phyloP scores from a whole-genome alignment of 768 basidiomycete species.

The Calocera cornea region DNA sequence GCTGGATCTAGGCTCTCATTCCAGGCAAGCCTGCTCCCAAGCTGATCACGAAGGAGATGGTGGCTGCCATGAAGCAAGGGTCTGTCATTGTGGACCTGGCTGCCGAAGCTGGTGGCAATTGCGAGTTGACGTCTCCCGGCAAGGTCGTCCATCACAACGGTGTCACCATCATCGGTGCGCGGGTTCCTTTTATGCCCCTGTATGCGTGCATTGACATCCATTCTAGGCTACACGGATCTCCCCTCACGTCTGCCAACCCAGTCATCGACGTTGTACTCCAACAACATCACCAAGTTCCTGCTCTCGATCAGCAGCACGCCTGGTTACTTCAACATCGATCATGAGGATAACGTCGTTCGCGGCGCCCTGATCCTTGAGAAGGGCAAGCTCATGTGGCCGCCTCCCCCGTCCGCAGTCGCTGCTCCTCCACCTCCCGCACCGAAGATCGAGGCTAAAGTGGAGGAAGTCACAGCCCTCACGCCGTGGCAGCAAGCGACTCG shows the following conservation, averaged over 20 bases:
- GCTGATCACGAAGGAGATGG: slow-evolving; percentile 72
- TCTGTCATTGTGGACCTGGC: slow-evolving; percentile 80
- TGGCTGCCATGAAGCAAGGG: slow-evolving; percentile 83
- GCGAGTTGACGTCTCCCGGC: slow-evolving; percentile 67
- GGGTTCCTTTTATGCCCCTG: neutral
- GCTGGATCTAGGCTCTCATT: slow-evolving; percentile 42
- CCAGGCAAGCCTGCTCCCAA: slow-evolving; percentile 80
- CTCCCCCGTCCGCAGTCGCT: slow-evolving; percentile 58
- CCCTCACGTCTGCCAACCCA: slow-evolving; percentile 83
- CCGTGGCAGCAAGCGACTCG: slow-evolving; percentile 73
- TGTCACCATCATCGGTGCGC: slow-evolving; percentile 65
- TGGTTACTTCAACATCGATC: slow-evolving; percentile 55
- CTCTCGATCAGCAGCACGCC: slow-evolving; percentile 60
- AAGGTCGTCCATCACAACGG: slow-evolving; percentile 49
- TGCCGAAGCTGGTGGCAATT: slow-evolving; percentile 83
- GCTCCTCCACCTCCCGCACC: slow-evolving; percentile 43
- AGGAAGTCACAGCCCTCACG: slow-evolving; percentile 46
- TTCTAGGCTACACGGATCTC: slow-evolving; percentile 64
- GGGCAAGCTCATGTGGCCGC: slow-evolving; percentile 42
- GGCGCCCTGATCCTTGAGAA: neutral
- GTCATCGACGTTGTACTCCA: slow-evolving; percentile 78
- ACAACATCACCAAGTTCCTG: slow-evolving; percentile 82
- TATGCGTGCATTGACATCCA: neutral
- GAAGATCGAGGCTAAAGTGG: slow-evolving; percentile 31
- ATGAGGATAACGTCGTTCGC: slow-evolving; percentile 45